Evolutionary conservation across 306 rosid genomes (phyloP), one percentile per base, ranked within the genome.

Genomic region (Luffa aegyptiaca): DNA sequence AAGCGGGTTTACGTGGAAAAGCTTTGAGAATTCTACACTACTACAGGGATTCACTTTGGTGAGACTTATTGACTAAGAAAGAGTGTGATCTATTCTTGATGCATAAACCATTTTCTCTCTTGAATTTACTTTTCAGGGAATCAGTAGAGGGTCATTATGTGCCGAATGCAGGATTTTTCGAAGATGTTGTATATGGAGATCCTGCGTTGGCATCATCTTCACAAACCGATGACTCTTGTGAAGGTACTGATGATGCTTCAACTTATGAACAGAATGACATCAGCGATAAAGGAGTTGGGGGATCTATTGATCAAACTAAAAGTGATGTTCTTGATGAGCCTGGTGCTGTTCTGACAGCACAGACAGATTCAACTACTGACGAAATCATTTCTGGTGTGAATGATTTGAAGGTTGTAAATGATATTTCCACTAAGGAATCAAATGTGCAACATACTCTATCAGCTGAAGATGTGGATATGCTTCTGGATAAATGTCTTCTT

Each of bases 1-100:
- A 90, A 65, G 97, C 95, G 13, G 93, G 97, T 44, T 84, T 92
- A 82, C 94, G 95, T 21, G 98, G 98, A 79, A 94, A 94, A 87
- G 98, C 97, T 45, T 85, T 94, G 35, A 88, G 88, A 81, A 90
- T 94, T 82, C 86, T 92, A 80, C 98, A 94, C 90, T 90, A 89
- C 84, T 92, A 91, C 82, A 86, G 85, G 55, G 98, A 94, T 84
- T 83, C 86, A 62, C 97, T 92, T 46, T 92, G 98, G 98, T 74
- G 91, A 91, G 93, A 61, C 79, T 49, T 53, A 69, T 81, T 81
- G 59, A 31, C 81, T 5, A 18, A 83, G 84, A 26, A n/a, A 80
- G 46, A 81, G 21, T 10, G 35, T 70, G 37, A 41, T 53, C 7
- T 14, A 80, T 37, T 20, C 18, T 66, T 36, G 55, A 77, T 57